Evolutionary conservation across 345 rosid genomes (phyloP), one percentile per base, ranked within the genome.

Genomic region (Nasturtium officinale): DNA sequence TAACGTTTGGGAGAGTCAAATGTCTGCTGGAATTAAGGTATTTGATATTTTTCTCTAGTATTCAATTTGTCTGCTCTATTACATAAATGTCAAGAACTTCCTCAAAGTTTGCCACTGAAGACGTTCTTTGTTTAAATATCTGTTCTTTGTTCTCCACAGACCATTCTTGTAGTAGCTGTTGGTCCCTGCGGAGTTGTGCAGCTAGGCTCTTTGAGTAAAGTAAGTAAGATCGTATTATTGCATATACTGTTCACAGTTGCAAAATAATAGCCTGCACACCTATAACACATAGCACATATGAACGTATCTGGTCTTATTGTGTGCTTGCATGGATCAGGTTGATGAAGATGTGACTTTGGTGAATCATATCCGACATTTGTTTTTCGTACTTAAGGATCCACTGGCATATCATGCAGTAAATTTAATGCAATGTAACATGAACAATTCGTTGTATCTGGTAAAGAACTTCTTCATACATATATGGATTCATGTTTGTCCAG

Each of bases 131-230:
- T 53, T 5, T 30, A 33, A 13, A 13, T 40, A 42, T 46, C 2
- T 18, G 23, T 65, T 80, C 20, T n/a, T 56, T 40, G 56, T 78
- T 61, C 48, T 67, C 33, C 66, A 71, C 82, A 90, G 98, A 87
- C 97, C 68, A 80, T 89, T 77, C 85, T 81, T 67, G 87, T 87
- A 51, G 83, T 87, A 38, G 86, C 97, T 77, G 89, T 87, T 73
- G 85, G 82, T 78, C 87, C 94, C 9, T 81, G 79, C 80, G 98
- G 96, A 79, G 96, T 93, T 73, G 83, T 90, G 59, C 98, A 93
- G 81, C 90, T 93, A 74, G 98, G 96, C 72, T 90, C 97, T 56
- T 79, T 84, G 59, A 75, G 65, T 71, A 80, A 86, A 73, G 98
- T 93, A 86, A 85, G 96, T 56, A 69, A 5, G n/a, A 47, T 55